These are phyloP conservation scores for Pezicula radicicola DNA, from an alignment of 2,329 filamentous ascomycete species.

Conservation along the genomic window DNA sequence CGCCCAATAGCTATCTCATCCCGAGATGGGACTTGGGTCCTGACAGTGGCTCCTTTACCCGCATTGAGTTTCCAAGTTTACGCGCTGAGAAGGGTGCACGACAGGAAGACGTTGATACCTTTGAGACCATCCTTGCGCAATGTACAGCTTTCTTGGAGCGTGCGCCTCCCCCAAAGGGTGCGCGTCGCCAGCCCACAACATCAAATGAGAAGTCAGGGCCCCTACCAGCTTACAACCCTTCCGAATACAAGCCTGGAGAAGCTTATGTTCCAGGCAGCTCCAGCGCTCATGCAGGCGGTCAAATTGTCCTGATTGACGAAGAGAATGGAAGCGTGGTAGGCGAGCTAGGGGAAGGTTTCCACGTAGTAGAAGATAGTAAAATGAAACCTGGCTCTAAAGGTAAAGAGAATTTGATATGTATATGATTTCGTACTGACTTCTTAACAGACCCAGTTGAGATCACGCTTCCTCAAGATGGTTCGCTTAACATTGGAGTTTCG, in stretches of 20 bases:
- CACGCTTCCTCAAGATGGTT: constrained; percentile 66
- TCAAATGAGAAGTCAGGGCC: constrained; percentile 29
- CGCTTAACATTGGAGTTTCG: constrained; percentile 62
- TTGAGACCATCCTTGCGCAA: constrained; percentile 96
- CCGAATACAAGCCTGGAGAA: constrained; percentile 75
- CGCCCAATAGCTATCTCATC: constrained; percentile 88
- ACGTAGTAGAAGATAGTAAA: constrained; percentile 72
- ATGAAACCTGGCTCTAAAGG: constrained; percentile 89
- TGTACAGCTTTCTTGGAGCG: constrained; percentile 94
- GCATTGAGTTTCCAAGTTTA: constrained; percentile 81
- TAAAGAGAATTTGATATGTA: constrained; percentile 37
- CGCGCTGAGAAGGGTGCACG: constrained; percentile 65
- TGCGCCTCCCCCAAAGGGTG: constrained; percentile 50
- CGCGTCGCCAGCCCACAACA: constrained; percentile 22
- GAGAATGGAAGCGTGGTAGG: constrained; percentile 95
- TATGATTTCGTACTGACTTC: not conserved
- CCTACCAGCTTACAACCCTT: constrained; percentile 72
- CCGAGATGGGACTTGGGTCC: constrained; percentile 92
- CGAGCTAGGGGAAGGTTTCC: constrained; percentile 79
- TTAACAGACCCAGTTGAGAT: constrained; percentile 73
- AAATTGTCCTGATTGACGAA: constrained; percentile 92
- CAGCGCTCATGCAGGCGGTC: constrained; percentile 58
- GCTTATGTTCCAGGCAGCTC: constrained; percentile 66
- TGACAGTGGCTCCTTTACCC: constrained; percentile 84
- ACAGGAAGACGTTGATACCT: constrained; percentile 93